Evolutionary conservation across 192 early-diverging fungal genomes (phyloP).

Genomic region (Pilaira anomala): DNA sequence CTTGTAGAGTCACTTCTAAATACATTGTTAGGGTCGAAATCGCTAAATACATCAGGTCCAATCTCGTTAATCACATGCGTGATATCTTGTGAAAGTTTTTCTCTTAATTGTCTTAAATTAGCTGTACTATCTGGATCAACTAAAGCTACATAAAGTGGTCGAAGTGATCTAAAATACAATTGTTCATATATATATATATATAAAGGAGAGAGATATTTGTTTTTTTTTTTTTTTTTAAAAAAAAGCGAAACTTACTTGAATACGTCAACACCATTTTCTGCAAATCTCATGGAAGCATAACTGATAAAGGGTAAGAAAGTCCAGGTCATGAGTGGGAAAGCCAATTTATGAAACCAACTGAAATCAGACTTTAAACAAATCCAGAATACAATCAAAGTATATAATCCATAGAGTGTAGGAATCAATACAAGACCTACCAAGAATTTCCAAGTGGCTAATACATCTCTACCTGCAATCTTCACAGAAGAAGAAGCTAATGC

Average conservation of each 20-base stretch:
- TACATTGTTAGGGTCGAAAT: constrained; percentile 53
- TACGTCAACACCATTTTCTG: constrained; percentile 72
- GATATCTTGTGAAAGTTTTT: constrained; percentile 73
- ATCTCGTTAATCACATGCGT: constrained; percentile 80
- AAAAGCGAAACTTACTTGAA: constrained; percentile 47
- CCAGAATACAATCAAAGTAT: constrained; percentile 62
- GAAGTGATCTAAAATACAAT: constrained; percentile 66
- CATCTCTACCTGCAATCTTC: constrained; percentile 93
- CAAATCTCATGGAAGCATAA: constrained; percentile 70
- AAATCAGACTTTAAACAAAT: constrained; percentile 30
- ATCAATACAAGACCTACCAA: constrained; percentile 73
- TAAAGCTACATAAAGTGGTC: constrained; percentile 80
- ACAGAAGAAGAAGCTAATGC: constrained; percentile 86
- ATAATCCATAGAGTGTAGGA: constrained; percentile 69
- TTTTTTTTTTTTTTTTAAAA: not conserved
- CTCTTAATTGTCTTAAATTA: constrained; percentile 67
- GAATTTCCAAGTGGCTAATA: constrained; percentile 95
- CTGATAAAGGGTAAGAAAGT: constrained; percentile 62
- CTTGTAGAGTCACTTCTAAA: not conserved
- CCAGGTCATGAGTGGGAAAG: constrained; percentile 44
- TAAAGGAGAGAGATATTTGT: constrained; percentile 32
- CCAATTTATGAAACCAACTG: constrained; percentile 32
- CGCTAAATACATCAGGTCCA: constrained; percentile 72
- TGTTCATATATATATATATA: constrained; percentile 19
- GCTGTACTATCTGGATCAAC: constrained; percentile 54